phyloP scores from a whole-genome alignment of 768 basidiomycete species.

The Leccinum sublutescens region DNA sequence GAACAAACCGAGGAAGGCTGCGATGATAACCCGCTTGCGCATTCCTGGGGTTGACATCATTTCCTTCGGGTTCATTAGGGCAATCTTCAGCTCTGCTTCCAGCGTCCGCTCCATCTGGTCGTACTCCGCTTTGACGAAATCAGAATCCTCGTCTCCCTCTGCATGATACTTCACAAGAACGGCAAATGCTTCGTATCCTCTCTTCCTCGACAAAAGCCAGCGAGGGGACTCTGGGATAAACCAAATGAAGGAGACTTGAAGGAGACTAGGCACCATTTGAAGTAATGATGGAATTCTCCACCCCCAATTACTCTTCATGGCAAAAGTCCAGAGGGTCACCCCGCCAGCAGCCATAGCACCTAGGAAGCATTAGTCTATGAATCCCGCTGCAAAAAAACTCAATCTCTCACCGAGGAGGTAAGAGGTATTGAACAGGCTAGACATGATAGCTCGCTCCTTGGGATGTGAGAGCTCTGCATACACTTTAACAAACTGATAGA shows the following conservation, averaged over 20 bases:
- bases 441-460: conserved; percentile 11
- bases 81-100: conserved; percentile 23
- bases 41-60: conserved; percentile 9
- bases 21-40: conserved; percentile 16
- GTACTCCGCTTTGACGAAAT: conserved; percentile 58
- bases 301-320: background rate
- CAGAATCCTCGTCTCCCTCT: conserved; percentile 39
- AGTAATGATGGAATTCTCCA: background rate
- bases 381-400: background rate
- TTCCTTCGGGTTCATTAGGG: background rate
- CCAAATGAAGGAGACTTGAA: background rate
- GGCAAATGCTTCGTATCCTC: background rate
- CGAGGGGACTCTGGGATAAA: background rate
- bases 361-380: background rate
- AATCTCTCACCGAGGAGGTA: background rate
- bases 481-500: background rate
- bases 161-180: background rate
- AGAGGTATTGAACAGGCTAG: conserved; percentile 1
- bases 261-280: background rate
- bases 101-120: conserved; percentile 56
- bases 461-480: conserved; percentile 16
- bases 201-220: background rate
- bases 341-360: background rate
- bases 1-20: conserved; percentile 10
- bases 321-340: background rate